Percentiles rank a stretch among this genome's conserved stretches.
Conservation (phyloP, 2,329 filamentous ascomycete species). For the Dothidotthia symphoricarpi region DNA sequence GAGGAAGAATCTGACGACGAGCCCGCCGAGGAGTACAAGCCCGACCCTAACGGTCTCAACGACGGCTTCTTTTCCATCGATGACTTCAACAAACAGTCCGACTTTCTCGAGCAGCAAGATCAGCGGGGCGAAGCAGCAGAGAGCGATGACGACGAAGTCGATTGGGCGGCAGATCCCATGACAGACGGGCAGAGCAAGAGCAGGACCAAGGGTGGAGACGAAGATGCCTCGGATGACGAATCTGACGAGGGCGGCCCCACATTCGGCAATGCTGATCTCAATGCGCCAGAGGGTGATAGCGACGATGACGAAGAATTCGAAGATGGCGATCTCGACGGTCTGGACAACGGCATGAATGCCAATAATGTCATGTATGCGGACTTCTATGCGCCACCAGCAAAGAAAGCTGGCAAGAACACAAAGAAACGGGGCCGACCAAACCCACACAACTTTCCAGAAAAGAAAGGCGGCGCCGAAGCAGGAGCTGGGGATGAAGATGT, state of each 20-base stretch:
- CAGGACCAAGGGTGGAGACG: conserved; percentile 23
- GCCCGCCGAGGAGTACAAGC: conserved; percentile 57
- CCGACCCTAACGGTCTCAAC: conserved; percentile 82
- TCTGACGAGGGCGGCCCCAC: conserved; percentile 76
- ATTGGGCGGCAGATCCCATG: conserved; percentile 81
- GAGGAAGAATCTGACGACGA: conserved; percentile 49
- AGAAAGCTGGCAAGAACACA: conserved; percentile 64
- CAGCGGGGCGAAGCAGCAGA: conserved; percentile 71
- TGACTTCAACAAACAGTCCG: conserved; percentile 91
- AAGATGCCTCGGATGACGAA: conserved; percentile 54
- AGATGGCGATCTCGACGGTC: conserved; percentile 53
- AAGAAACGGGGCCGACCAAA: conserved; percentile 55
- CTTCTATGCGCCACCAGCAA: conserved; percentile 84
- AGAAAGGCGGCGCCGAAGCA: conserved; percentile 17
- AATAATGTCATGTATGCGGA: conserved; percentile 89
- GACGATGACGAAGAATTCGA: conserved; percentile 62
- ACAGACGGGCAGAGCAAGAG: conserved; percentile 38
- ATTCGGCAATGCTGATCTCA: conserved; percentile 75
- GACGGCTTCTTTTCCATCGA: conserved; percentile 98
- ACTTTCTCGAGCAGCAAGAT: conserved; percentile 85
- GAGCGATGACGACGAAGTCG: conserved; percentile 74
- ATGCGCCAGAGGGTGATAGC: conserved; percentile 68
- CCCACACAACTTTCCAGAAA: conserved; percentile 49
- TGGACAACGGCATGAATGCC: conserved; percentile 66
- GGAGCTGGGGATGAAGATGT: conserved; percentile 59